Base-by-base conservation (phyloP, 192 early-diverging fungal species). In the Umbelopsis ramanniana region DNA sequence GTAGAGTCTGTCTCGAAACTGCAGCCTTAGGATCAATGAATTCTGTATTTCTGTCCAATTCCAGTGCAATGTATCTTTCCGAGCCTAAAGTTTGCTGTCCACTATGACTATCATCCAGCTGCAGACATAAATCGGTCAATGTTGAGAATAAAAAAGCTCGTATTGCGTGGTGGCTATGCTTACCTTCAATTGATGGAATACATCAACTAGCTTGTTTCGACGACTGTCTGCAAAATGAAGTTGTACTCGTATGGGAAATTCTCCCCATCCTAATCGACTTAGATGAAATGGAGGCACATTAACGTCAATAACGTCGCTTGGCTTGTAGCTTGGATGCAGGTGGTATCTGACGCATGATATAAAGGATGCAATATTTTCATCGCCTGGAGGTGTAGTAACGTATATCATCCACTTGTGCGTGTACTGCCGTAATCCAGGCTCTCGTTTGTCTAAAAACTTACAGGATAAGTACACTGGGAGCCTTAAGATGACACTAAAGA, bases 381-480 rank as follows among this genome's bases (percentile, higher is more conserved):
- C 78, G 43, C 72, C 79, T 6, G 74, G 78, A 14, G 82, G 89
- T 26, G 84, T 92, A n/a, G 82, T 89, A 17, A 97, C 86, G 74
- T 94, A 97, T 4, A 96, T 83, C 83, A 95, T 98, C 96, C 96
- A 98, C 75, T 91, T 90, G 84, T 95, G 92, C 5, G 86, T 91
- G 76, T 86, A 89, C 70, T 84, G 84, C 40, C 76, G 83, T 17
- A 87, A 68, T 17, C 82, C 84, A 35, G 76, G 79, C 52, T 89
- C 87, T 26, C 89, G 81, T 69, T 87, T 77, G 46, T 87, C 84
- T 66, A 63, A 22, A 14, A 22, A 74, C 6, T 21, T 6, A 17
- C 15, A 48, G 43, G 53, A 48, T 35, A 47, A 35, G 63, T 45
- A 67, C 21, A 70, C 15, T n/a, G 45, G 22, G 19, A 43, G 63